These are phyloP conservation scores for Penicillium sp. DNA, from an alignment of 2,329 filamentous ascomycete genomes.

Conservation along the genomic window DNA sequence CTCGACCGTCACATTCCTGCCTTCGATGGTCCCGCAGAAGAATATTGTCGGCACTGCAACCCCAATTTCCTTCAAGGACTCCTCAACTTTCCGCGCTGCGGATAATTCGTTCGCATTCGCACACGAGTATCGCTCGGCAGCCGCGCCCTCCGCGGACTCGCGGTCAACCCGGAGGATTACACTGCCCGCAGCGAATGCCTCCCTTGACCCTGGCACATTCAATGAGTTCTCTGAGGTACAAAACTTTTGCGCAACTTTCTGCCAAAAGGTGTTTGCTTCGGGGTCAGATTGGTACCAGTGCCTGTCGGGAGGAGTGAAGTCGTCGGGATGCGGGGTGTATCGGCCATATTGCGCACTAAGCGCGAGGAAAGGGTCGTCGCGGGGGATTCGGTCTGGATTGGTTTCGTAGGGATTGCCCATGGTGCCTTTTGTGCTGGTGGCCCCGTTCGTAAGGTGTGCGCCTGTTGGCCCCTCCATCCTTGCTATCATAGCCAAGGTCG, in stretches of 20 bases:
- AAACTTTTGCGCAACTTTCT: slow-evolving; percentile 36
- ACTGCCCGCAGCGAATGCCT: slow-evolving; percentile 42
- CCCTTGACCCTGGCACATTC: slow-evolving; percentile 35
- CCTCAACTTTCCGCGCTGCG: slow-evolving; percentile 41
- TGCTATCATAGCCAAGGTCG: slow-evolving; percentile 26
- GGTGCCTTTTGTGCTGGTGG: slow-evolving; percentile 15
- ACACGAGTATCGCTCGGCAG: slow-evolving; percentile 37
- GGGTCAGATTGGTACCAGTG: slow-evolving; percentile 40
- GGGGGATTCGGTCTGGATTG: slow-evolving; percentile 35
- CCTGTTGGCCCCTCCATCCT: slow-evolving; percentile 25
- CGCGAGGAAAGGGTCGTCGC: slow-evolving; percentile 40
- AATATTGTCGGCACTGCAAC: slow-evolving; percentile 42
- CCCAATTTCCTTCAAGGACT: slow-evolving; percentile 37
- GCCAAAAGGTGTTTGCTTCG: slow-evolving; percentile 41
- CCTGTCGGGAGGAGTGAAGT: slow-evolving; percentile 42
- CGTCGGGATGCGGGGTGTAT: slow-evolving; percentile 37
- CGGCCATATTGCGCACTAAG: slow-evolving; percentile 41
- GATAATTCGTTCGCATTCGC: slow-evolving; percentile 45
- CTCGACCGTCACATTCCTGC: slow-evolving; percentile 46
- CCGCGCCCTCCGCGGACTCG: slow-evolving; percentile 30
- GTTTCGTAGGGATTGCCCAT: slow-evolving; percentile 42
- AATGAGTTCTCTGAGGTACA: slow-evolving; percentile 40
- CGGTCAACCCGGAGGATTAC: slow-evolving; percentile 44
- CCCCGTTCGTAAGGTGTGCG: slow-evolving; percentile 31
- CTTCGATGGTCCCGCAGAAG: slow-evolving; percentile 44